phyloP scores from a whole-genome alignment of 2,329 filamentous ascomycete genomes.

The Beauveria rudraprayagi region DNA sequence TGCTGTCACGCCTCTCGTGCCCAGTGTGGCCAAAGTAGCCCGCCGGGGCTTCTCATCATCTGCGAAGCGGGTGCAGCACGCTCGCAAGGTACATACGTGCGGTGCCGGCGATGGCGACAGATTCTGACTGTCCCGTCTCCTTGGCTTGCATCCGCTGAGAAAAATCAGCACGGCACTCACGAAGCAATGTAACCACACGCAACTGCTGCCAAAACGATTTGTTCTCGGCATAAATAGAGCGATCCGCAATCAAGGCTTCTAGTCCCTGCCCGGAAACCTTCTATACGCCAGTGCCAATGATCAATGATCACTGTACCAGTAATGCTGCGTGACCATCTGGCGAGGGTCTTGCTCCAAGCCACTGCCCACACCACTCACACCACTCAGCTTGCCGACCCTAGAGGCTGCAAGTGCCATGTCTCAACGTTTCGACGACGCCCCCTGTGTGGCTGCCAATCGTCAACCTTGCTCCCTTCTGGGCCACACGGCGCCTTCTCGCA shows the following conservation, averaged over 20 bases:
- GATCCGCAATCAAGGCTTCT: neutral
- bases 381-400: no score
- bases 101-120: neutral
- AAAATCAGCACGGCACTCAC: neutral
- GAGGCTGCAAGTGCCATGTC: slow-evolving; percentile 2
- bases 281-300: neutral
- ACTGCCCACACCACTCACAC: neutral
- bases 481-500: neutral
- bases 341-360: neutral
- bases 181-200: slow-evolving; percentile 6
- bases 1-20: neutral
- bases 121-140: neutral
- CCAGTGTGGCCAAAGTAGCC: neutral
- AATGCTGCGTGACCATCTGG: neutral
- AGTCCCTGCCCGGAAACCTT: neutral
- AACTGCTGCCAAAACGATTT: neutral
- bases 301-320: neutral
- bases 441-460: neutral
- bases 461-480: neutral
- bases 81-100: neutral
- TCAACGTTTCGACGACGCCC: neutral
- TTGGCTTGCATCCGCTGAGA: neutral
- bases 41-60: neutral
- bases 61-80: neutral
- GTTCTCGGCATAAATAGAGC: neutral